These are phyloP conservation scores for Linnemannia exigua DNA, from an alignment of 192 early-diverging fungal genomes.

Conservation along the genomic window DNA sequence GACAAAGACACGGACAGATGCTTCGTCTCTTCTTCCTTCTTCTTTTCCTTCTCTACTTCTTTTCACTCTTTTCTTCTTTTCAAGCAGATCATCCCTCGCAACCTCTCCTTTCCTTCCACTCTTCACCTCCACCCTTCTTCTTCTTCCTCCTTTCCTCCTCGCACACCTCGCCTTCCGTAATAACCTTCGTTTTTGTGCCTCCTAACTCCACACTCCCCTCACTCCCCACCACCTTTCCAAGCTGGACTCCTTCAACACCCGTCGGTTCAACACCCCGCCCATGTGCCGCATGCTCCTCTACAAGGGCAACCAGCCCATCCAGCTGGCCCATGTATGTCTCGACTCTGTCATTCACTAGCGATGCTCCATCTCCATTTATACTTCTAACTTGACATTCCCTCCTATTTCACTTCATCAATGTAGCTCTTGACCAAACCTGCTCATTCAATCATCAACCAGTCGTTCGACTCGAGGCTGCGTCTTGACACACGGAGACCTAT, in stretches of 20 bases:
- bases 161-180: not conserved
- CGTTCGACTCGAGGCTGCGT: conserved; percentile 79
- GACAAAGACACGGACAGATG: too few species aligned
- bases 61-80: not conserved
- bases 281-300: conserved; percentile 85
- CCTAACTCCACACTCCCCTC: not conserved
- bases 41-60: not conserved
- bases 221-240: conserved; percentile 23
- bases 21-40: not conserved
- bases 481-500: conserved; percentile 73
- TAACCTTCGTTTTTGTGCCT: not conserved
- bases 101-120: not conserved
- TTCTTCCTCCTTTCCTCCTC: not conserved
- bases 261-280: conserved; percentile 51
- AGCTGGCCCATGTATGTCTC: conserved; percentile 73
- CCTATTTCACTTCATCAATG: not conserved
- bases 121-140: not conserved
- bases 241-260: conserved; percentile 42
- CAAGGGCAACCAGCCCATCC: conserved; percentile 83
- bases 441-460: conserved; percentile 87
- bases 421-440: conserved; percentile 79
- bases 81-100: too few species aligned
- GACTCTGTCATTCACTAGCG: not conserved
- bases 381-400: not conserved
- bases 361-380: not conserved